Conservation (phyloP, 2,329 filamentous ascomycete genomes). For the Cercospora sojina region DNA sequence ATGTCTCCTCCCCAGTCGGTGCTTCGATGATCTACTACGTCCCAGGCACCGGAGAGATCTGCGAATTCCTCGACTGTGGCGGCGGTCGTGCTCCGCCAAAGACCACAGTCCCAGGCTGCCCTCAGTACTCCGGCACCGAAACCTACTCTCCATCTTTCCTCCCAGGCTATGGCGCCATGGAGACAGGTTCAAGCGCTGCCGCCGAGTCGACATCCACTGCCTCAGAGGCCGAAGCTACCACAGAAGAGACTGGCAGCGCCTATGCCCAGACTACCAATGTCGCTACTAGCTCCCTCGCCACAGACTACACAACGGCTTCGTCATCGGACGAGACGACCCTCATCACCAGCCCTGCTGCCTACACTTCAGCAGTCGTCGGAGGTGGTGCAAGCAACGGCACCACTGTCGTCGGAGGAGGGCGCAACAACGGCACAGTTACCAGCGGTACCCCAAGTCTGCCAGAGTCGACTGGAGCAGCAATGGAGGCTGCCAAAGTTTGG, state of each 20-base stretch:
- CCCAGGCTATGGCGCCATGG: conserved; percentile 32
- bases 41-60: conserved; percentile 64
- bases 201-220: not conserved
- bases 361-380: not conserved
- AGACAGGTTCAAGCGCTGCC: conserved; percentile 9
- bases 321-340: not conserved
- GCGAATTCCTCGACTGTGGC: conserved; percentile 64
- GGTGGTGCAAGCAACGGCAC: not conserved
- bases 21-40: conserved; percentile 59
- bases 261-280: conserved; percentile 4
- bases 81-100: conserved; percentile 64
- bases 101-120: conserved; percentile 62
- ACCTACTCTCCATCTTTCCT: conserved; percentile 56
- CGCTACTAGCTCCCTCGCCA: not conserved
- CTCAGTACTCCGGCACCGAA: conserved; percentile 55
- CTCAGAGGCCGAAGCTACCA: not conserved
- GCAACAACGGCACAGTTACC: not conserved
- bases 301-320: not conserved
- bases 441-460: not conserved
- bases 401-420: not conserved
- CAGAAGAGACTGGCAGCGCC: not conserved
- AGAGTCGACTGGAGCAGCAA: conserved; percentile 3
- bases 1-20: conserved; percentile 41
- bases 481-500: conserved; percentile 48
- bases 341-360: not conserved